These are phyloP conservation scores for Kwoniella bestiolae DNA, from an alignment of 768 basidiomycete species.

Conservation along the genomic window DNA sequence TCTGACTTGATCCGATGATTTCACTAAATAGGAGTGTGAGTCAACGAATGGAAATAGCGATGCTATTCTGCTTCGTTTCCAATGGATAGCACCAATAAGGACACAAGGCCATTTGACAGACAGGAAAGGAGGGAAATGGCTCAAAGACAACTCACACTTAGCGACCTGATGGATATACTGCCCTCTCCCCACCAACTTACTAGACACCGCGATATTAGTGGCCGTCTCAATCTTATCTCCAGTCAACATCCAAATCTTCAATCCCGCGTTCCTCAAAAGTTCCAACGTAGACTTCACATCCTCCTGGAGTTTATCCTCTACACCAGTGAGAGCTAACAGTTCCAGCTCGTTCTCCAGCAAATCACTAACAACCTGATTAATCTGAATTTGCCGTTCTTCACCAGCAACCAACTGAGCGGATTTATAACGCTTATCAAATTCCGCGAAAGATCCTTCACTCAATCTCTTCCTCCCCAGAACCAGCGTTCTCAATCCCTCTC, in stretches of 20 bases:
- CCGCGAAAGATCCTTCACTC: constrained; percentile 68
- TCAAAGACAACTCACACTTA: constrained; percentile 66
- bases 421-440: constrained; percentile 74
- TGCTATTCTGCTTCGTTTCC: no score
- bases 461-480: constrained; percentile 86
- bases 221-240: constrained; percentile 99
- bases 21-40: constrained; percentile 67
- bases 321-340: constrained; percentile 91
- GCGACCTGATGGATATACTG: constrained; percentile 98
- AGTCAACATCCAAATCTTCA: constrained; percentile 99
- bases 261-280: constrained; percentile 87
- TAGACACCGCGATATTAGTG: constrained; percentile 95
- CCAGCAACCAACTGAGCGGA: constrained; percentile 79
- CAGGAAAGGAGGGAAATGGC: not conserved
- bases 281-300: constrained; percentile 94
- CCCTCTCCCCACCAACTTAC: constrained; percentile 90
- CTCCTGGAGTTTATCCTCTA: constrained; percentile 97
- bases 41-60: no score
- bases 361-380: constrained; percentile 72
- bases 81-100: constrained; percentile 1
- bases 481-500: constrained; percentile 91
- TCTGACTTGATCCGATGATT: constrained; percentile 77
- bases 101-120: no score
- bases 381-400: constrained; percentile 74
- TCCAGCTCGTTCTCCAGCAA: constrained; percentile 88